Conservation (phyloP, 192 early-diverging fungal species). For the Linnemannia hyalina region DNA sequence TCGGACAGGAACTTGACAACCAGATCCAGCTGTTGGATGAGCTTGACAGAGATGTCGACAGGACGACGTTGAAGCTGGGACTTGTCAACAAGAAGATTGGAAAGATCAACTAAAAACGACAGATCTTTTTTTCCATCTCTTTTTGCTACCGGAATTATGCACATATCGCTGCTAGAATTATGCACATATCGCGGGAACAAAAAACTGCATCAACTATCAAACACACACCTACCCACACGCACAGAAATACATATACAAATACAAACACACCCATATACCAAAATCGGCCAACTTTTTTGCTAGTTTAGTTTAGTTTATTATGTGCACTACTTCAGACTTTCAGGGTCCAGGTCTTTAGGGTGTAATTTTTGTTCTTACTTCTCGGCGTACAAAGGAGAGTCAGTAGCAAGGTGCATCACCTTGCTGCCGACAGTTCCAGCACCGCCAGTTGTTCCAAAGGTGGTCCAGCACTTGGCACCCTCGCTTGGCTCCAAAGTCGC, state of each 20-base stretch:
- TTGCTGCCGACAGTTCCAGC: slow-evolving; percentile 74
- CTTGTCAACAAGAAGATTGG: slow-evolving; percentile 86
- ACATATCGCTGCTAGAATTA: neutral
- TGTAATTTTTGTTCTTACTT: slow-evolving; percentile 22
- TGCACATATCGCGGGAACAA: neutral
- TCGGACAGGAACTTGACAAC: slow-evolving; percentile 90
- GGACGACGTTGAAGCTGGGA: slow-evolving; percentile 80
- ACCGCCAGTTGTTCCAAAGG: slow-evolving; percentile 85
- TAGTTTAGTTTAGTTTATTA: neutral
- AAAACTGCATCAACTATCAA: neutral
- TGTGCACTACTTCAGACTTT: slow-evolving; percentile 23
- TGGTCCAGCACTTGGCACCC: slow-evolving; percentile 81
- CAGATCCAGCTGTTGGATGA: slow-evolving; percentile 93
- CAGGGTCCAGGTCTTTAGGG: neutral
- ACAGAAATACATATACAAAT: neutral
- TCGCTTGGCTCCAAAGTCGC: slow-evolving; percentile 77
- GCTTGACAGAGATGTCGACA: slow-evolving; percentile 83
- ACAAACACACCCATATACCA: neutral
- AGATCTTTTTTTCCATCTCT: neutral
- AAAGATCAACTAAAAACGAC: slow-evolving; percentile 63
- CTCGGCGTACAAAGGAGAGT: slow-evolving; percentile 59
- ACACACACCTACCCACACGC: neutral
- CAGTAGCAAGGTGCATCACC: slow-evolving; percentile 65
- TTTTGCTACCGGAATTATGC: too few species aligned
- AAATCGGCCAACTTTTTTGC: neutral